Percentiles rank a stretch among this genome's conserved stretches.
These are phyloP conservation scores for Cladophialophora psammophila DNA, from an alignment of 2,329 filamentous ascomycete genomes.

Conservation along the genomic window DNA sequence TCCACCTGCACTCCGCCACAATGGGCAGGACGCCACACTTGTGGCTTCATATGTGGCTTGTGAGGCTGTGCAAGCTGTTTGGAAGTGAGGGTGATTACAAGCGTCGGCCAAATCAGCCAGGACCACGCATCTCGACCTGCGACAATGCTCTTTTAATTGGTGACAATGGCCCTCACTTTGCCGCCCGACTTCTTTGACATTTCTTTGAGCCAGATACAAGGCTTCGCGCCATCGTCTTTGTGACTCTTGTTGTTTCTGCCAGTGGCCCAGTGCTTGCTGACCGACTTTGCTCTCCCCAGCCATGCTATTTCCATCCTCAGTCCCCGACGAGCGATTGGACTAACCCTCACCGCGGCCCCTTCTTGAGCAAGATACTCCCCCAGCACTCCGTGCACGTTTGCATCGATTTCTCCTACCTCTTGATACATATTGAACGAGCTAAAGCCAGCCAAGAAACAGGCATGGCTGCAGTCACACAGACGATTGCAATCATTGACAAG, in stretches of 20 bases:
- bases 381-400: not conserved
- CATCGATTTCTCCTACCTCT: not conserved
- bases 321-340: constrained; percentile 6
- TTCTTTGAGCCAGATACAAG: constrained; percentile 22
- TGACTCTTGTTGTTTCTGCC: constrained; percentile 15
- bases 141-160: constrained; percentile 34
- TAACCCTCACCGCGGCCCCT: constrained; percentile 8
- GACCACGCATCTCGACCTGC: constrained; percentile 31
- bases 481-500: constrained; percentile 87
- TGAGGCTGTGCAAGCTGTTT: constrained; percentile 25
- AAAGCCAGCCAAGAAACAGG: not conserved
- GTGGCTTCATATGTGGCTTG: constrained; percentile 1
- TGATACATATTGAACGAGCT: not conserved
- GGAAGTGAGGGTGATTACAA: constrained; percentile 9
- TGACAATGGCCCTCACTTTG: constrained; percentile 30
- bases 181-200: constrained; percentile 28
- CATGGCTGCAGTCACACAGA: constrained; percentile 64
- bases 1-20: not conserved
- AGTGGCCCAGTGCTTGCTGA: constrained; percentile 29
- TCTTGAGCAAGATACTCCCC: not conserved
- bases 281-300: constrained; percentile 30
- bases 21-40: constrained; percentile 8
- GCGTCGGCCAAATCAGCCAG: constrained; percentile 30
- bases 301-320: constrained; percentile 32
- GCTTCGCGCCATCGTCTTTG: constrained; percentile 11